These are phyloP conservation scores for Cyclanthera cordifolia DNA, from an alignment of 306 rosid species.

Conservation along the genomic window DNA sequence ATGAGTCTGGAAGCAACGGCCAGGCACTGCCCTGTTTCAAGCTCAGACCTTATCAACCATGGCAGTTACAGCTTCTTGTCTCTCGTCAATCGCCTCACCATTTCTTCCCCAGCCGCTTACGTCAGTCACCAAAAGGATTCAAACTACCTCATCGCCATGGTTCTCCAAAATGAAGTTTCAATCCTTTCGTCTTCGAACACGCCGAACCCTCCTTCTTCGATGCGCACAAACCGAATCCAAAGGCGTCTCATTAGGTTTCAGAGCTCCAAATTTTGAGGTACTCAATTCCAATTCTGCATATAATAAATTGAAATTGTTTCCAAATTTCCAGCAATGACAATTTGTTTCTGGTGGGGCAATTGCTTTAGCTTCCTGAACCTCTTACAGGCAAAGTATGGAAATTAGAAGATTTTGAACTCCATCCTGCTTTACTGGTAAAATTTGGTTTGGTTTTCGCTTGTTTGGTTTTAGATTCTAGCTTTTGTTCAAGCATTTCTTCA, in stretches of 20 bases:
- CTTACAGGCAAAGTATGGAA: conserved; percentile 76
- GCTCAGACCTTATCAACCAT: conserved; percentile 13
- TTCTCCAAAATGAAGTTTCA: conserved; percentile 32
- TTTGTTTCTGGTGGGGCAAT: not conserved
- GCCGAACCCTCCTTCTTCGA: conserved; percentile 33
- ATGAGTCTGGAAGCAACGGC: not conserved
- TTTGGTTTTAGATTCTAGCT: not conserved
- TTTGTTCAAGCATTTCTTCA: not conserved
- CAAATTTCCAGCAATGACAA: not conserved
- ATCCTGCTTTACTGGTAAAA: conserved; percentile 80
- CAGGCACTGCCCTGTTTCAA: not conserved
- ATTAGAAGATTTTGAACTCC: conserved; percentile 69
- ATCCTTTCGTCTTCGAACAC: conserved; percentile 21
- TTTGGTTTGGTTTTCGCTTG: not conserved
- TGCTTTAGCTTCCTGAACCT: conserved; percentile 75
- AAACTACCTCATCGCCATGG: conserved; percentile 16
- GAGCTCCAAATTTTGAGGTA: conserved; percentile 79
- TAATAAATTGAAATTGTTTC: not conserved
- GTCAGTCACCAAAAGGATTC: conserved; percentile 15
- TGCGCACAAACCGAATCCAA: conserved; percentile 55
- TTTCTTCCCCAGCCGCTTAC: conserved; percentile 18
- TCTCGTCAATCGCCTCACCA: conserved; percentile 18
- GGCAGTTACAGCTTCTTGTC: conserved; percentile 20
- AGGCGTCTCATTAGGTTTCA: conserved; percentile 57
- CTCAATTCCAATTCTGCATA: not conserved